phyloP scores from a whole-genome alignment of 176 grass and related monocot genomes.

The Eragrostis curvula region DNA sequence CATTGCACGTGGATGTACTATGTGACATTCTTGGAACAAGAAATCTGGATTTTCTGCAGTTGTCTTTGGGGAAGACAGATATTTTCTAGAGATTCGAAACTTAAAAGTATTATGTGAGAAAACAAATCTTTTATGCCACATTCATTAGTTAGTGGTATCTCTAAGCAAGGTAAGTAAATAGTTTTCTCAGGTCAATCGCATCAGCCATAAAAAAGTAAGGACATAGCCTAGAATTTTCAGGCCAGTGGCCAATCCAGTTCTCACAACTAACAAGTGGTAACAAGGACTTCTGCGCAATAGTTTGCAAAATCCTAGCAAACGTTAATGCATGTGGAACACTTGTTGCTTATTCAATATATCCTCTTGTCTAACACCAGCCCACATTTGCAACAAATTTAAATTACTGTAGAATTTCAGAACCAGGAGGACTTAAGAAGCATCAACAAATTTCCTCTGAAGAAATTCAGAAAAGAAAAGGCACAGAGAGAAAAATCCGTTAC shows the following conservation, averaged over 20 bases:
- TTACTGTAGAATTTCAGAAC: not conserved
- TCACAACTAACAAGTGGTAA: not conserved
- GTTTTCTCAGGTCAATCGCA: slow-evolving; percentile 5
- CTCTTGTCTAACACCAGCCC: not conserved
- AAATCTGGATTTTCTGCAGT: not conserved
- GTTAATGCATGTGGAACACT: not conserved
- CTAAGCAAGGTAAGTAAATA: not conserved
- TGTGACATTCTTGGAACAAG: not conserved
- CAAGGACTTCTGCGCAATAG: not conserved
- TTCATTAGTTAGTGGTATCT: not conserved
- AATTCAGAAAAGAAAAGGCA: not conserved
- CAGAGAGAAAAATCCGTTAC: slow-evolving; percentile 31
- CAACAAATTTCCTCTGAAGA: not conserved
- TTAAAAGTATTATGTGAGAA: not conserved
- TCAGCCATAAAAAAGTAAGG: not conserved
- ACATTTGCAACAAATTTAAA: not conserved
- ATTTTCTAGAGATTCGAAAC: not conserved
- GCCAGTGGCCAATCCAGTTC: not conserved
- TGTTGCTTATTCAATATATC: not conserved
- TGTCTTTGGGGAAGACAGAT: not conserved
- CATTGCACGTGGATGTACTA: not conserved
- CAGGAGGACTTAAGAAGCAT: not conserved
- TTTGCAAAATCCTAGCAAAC: slow-evolving; percentile 6
- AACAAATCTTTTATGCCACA: not conserved
- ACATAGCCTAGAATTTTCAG: not conserved